Evolutionary conservation across 192 early-diverging fungal genomes (phyloP), one percentile per base, ranked within the genome.

Genomic region (Podila epigama): DNA sequence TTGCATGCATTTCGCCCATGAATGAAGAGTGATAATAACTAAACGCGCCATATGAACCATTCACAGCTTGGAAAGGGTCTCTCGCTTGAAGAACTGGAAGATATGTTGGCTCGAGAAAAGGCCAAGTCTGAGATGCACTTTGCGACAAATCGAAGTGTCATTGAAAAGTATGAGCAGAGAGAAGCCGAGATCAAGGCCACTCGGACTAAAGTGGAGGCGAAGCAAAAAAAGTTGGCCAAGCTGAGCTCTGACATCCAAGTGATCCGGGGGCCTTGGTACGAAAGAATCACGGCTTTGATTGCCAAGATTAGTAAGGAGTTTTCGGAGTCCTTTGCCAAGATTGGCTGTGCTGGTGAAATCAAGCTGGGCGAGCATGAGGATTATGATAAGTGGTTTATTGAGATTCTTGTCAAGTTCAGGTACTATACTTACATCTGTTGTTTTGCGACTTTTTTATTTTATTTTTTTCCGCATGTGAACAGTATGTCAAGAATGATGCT

Each of bases 391-490:
- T 99, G 96, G 96, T 94, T 95, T 13, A 90, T 98, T 51, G 93
- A 99, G 60, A 98, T 99, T 60, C 80, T 89, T 7, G 97, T 99
- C 56, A 94, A 95, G 73, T 99, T 99, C 82, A 89, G 92, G 86
- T 90, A 66, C 13, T 39, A 20, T n/a, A 6, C 9, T 36, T 58
- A 15, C 25, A 37, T n/a, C 20, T 58, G 35, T 6, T 40, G 35
- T 52, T 15, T 25, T 9, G 10, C n/a, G 10, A 2, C 25, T 9
- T 10, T 10, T 52, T 5, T 52, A 25, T 10, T 52, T 15, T 0
- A 52, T n/a, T n/a, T n/a, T n/a, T n/a, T n/a, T n/a, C n/a, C n/a
- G n/a, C n/a, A n/a, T n/a, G n/a, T n/a, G n/a, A n/a, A n/a, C n/a
- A n/a, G n/a, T n/a, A n/a, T n/a, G n/a, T n/a, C n/a, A n/a, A n/a